A percentile compares a stretch with the other conserved stretches of the same genome.
Evolutionary conservation across 2,329 filamentous ascomycete species (phyloP).

Genomic region (Thermothelomyces thermophilus): DNA sequence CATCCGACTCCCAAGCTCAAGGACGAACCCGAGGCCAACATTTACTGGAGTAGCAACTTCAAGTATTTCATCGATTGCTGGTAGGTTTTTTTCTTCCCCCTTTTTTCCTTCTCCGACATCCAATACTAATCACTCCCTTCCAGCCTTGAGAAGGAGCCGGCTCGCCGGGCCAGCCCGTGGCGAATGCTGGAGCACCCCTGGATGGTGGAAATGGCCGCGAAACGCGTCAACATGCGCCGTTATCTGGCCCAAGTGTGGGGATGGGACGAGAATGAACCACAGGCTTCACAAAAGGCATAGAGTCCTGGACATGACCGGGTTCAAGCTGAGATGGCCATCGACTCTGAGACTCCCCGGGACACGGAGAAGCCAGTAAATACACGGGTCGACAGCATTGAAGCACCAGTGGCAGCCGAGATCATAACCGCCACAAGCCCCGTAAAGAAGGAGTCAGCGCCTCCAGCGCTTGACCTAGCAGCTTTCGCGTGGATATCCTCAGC

Average conservation of each 20-base stretch:
- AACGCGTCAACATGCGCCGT: conserved; percentile 95
- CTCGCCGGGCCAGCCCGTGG: conserved; percentile 86
- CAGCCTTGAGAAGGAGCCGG: conserved; percentile 90
- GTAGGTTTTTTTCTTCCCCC: conserved; percentile 49
- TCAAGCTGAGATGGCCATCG: background rate
- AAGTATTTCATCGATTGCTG: conserved; percentile 99
- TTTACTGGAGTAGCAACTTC: conserved; percentile 94
- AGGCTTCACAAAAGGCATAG: conserved; percentile 21
- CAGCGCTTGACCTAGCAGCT: background rate
- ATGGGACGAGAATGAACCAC: conserved; percentile 61
- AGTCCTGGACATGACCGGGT: background rate
- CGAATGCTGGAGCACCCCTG: conserved; percentile 98
- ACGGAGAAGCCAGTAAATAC: background rate
- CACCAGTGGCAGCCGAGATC: background rate
- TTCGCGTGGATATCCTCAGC: background rate
- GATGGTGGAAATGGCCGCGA: conserved; percentile 94
- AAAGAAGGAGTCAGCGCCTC: background rate
- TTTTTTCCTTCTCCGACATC: background rate
- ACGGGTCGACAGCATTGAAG: background rate
- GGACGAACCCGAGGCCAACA: conserved; percentile 82
- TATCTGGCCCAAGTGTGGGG: conserved; percentile 96
- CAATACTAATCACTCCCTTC: background rate
- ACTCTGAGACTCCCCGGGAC: background rate
- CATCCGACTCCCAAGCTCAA: conserved; percentile 94
- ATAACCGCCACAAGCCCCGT: background rate